phyloP scores from a whole-genome alignment of 352 stramenopile species.

The Globisporangium echinulatum region DNA sequence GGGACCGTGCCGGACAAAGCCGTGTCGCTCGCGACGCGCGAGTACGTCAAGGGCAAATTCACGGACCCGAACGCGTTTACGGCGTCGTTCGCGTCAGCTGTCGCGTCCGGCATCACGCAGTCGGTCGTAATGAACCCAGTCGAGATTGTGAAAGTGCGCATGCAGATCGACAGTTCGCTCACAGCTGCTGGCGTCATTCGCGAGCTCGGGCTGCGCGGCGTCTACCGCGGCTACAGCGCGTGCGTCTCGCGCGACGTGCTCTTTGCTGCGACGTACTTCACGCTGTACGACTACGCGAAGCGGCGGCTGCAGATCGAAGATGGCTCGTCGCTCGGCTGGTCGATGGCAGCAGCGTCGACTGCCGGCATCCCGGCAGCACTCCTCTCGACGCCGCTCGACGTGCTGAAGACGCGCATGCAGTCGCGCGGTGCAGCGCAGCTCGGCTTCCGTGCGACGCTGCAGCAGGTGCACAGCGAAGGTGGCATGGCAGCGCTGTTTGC shows the following conservation, averaged over 20 bases:
- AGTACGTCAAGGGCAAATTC: conserved; percentile 76
- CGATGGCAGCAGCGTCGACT: conserved; percentile 61
- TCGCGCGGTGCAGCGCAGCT: conserved; percentile 40
- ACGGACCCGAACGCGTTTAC: conserved; percentile 62
- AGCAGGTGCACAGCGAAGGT: conserved; percentile 43
- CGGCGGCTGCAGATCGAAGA: conserved; percentile 53
- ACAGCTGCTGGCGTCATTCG: conserved; percentile 44
- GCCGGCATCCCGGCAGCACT: conserved; percentile 71
- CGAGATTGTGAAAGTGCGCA: conserved; percentile 79
- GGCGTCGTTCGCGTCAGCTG: conserved; percentile 65
- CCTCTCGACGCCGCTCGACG: conserved; percentile 68
- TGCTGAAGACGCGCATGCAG: conserved; percentile 82
- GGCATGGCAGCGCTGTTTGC: conserved; percentile 52
- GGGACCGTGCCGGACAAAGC: conserved; percentile 79
- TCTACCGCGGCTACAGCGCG: conserved; percentile 72
- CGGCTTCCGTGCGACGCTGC: conserved; percentile 42
- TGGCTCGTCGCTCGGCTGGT: conserved; percentile 59
- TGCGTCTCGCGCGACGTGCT: conserved; percentile 66
- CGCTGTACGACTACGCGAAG: conserved; percentile 72
- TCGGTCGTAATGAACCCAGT: conserved; percentile 82
- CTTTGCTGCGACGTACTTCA: conserved; percentile 78
- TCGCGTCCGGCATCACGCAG: conserved; percentile 59
- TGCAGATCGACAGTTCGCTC: conserved; percentile 75
- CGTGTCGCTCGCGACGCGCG: conserved; percentile 68
- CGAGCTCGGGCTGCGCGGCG: conserved; percentile 49